Conservation (phyloP, 2,329 filamentous ascomycete species). For the Xylaria sp. region DNA sequence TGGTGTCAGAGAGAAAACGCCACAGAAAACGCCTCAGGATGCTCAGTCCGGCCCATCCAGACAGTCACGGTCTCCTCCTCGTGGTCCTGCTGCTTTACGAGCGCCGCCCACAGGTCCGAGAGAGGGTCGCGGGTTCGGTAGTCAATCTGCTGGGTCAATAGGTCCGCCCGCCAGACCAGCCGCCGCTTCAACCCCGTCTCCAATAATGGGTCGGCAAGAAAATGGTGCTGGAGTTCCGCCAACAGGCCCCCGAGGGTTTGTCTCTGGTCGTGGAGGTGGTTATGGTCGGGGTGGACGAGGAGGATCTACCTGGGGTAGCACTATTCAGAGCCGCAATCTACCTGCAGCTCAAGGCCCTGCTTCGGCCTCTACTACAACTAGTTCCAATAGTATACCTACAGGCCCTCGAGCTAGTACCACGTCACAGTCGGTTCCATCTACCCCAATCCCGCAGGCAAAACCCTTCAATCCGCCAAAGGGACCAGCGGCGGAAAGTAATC, state of each 20-base stretch:
- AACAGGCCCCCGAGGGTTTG: slow-evolving; percentile 66
- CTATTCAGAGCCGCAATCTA: slow-evolving; percentile 48
- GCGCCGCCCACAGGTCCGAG: slow-evolving; percentile 62
- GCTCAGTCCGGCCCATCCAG: slow-evolving; percentile 41
- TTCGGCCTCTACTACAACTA: slow-evolving; percentile 53
- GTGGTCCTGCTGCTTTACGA: slow-evolving; percentile 65
- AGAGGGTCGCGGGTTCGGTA: slow-evolving; percentile 52
- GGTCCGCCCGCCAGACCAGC: slow-evolving; percentile 50
- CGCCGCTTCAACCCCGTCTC: slow-evolving; percentile 38
- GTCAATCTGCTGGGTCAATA: slow-evolving; percentile 45
- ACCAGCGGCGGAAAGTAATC: slow-evolving; percentile 54
- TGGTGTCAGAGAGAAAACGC: slow-evolving; percentile 44
- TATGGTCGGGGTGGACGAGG: slow-evolving; percentile 60
- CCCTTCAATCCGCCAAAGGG: slow-evolving; percentile 70
- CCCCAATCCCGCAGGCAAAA: slow-evolving; percentile 54
- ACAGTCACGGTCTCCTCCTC: slow-evolving; percentile 60
- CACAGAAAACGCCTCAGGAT: slow-evolving; percentile 44
- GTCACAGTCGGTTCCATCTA: slow-evolving; percentile 53
- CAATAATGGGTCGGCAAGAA: slow-evolving; percentile 46
- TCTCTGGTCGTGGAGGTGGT: slow-evolving; percentile 58
- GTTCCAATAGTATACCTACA: slow-evolving; percentile 48
- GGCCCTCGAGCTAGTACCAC: slow-evolving; percentile 47
- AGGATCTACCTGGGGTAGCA: slow-evolving; percentile 55
- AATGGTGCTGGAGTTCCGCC: slow-evolving; percentile 60
- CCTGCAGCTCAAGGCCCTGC: slow-evolving; percentile 46